Evolutionary conservation across 108 stramenopile species (phyloP), one percentile per base, ranked within the genome.

Genomic region (Stephanodiscus minutulus): DNA sequence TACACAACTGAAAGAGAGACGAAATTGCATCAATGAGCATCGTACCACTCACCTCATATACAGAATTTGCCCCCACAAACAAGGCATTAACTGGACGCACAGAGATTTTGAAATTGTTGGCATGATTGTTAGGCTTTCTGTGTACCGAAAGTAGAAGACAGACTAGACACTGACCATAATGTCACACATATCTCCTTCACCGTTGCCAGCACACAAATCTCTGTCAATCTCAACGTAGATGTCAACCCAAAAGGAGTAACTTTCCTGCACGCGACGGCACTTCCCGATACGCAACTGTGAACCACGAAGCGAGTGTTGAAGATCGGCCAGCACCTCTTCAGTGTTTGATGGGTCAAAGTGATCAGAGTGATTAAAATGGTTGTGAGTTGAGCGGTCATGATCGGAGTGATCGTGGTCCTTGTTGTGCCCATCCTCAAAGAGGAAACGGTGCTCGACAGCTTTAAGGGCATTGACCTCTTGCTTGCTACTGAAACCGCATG

Each of bases 141-240:
- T n/a, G n/a, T n/a, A n/a, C n/a, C n/a, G n/a, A n/a, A n/a, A n/a
- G n/a, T n/a, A n/a, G n/a, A n/a, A n/a, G n/a, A n/a, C n/a, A n/a
- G n/a, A n/a, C n/a, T n/a, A n/a, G n/a, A n/a, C n/a, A n/a, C n/a
- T n/a, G n/a, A n/a, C n/a, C n/a, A n/a, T n/a, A 35, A 6, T 35
- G 11, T 4, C 8, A 39, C 39, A 39, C 39, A 9, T 4, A 33
- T 2, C 31, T 5, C 2, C 2, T 11, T 39, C 29, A 6, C 58
- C 58, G 6, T 25, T 59, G 2, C 2, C 9, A 31, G 3, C 33
- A 7, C 29, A 29, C 58, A 59, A 31, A 1, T 12, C 7, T 1
- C 20, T 13, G 10, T 59, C 58, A 0, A 59, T 28, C 29, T 59
- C 58, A 31, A 59, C 35, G n/a, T 29, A 59, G 29, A 59, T 10